Percentiles rank a stretch among this genome's conserved stretches.
Evolutionary conservation across 2,329 filamentous ascomycete genomes (phyloP).

Genomic region (Xylaria sp.): DNA sequence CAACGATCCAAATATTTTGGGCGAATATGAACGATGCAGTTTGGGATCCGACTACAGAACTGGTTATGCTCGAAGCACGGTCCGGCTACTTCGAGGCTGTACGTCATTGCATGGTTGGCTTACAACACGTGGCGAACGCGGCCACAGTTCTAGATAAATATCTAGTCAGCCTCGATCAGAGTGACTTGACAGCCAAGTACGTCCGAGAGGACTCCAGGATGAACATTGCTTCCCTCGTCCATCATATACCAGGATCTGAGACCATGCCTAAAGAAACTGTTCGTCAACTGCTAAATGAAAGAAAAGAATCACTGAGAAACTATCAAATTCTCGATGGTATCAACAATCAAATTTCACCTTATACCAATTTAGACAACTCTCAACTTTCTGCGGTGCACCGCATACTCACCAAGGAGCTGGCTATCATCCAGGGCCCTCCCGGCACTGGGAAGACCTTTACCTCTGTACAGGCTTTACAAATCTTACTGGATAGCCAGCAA

Average conservation of each 20-base stretch:
- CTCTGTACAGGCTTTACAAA: conserved; percentile 76
- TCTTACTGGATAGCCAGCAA: conserved; percentile 69
- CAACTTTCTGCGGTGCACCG: conserved; percentile 75
- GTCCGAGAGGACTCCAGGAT: conserved; percentile 48
- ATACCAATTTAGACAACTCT: conserved; percentile 70
- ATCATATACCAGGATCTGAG: conserved; percentile 43
- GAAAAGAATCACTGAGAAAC: conserved; percentile 36
- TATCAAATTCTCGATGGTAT: conserved; percentile 46
- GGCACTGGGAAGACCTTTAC: conserved; percentile 82
- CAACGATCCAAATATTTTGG: conserved; percentile 82
- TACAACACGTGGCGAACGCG: conserved; percentile 68
- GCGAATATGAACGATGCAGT: conserved; percentile 66
- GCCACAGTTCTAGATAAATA: conserved; percentile 72
- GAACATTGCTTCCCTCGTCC: conserved; percentile 51
- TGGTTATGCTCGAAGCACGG: conserved; percentile 82
- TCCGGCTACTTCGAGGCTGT: conserved; percentile 81
- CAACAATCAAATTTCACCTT: conserved; percentile 42
- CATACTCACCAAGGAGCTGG: conserved; percentile 77
- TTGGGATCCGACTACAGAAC: conserved; percentile 75
- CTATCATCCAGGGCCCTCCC: conserved; percentile 86
- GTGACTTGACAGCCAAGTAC: conserved; percentile 49
- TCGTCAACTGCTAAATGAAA: conserved; percentile 37
- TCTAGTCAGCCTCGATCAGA: conserved; percentile 61
- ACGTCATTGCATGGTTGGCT: conserved; percentile 75
- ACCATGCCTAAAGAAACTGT: conserved; percentile 29